Base-by-base conservation (phyloP, 148 eudicot species). In the Mesembryanthemum crystallinum region DNA sequence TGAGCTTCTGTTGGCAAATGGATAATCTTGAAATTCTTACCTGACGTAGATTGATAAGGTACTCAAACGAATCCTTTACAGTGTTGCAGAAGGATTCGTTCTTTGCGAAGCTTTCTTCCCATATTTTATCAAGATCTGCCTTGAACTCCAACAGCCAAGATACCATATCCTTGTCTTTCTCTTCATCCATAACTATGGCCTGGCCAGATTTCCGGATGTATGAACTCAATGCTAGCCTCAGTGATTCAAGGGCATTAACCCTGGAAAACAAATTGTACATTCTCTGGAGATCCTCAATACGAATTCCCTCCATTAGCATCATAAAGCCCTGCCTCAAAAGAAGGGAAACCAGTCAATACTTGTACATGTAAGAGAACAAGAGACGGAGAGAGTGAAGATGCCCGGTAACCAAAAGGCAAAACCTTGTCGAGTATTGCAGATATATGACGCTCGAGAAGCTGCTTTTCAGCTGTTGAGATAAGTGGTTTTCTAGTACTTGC, bases 151-250 rank as follows among this genome's bases (percentile, higher is more conserved):
- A 84, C 61, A 94, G 90, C 73, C 89, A 87, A 43, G 87, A 85
- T 27, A 94, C 98, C 98, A 94, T 92, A 81, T 94, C 97, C 79
- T 90, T 94, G 43, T 94, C 98, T 81, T 94, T 94, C 76, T 94
- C 98, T 77, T 94, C 98, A 87, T 94, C 98, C 88, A 87, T 87
- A 59, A 94, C 95, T 74, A 84, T 83, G 76, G 88, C 86, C 77
- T 89, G 96, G 43, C 98, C 98, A 74, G 96, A 82, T 83, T 75
- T 89, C 60, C 98, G 79, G 61, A 90, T 94, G 81, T 92, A 92
- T 5, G 85, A 89, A 80, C 87, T 88, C 75, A 94, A 82, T 58
- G 90, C 89, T 67, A 84, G 96, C 80, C 91, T 83, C 54, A 94
- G 77, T 27, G 95, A 87, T 85, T 94, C 98, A 66, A 92, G 92